Evolutionary conservation across 2,329 filamentous ascomycete genomes (phyloP), one percentile per base, ranked within the genome.

Genomic region (Monosporascus sp.): DNA sequence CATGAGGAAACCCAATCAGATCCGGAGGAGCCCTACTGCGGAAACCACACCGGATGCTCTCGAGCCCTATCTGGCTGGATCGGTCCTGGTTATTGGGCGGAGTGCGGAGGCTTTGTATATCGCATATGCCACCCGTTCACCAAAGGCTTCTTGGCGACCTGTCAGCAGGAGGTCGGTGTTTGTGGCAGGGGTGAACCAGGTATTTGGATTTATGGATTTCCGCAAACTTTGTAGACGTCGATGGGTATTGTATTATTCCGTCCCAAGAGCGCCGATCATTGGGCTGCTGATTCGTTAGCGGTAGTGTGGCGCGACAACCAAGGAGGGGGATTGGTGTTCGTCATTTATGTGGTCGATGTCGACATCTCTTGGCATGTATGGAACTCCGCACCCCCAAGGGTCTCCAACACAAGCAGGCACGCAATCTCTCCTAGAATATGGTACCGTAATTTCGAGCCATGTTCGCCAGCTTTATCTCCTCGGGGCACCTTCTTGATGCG

Each of bases 341-440:
- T 52, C 51, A 52, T 52, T 52, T 24, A 16, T 7, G 46, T 52
- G 34, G 51, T 52, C 51, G 51, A 52, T 52, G 51, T 52, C 51
- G 51, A 48, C 45, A 52, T 52, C 51, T 52, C 48, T 37, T 46
- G 45, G 51, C 45, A 34, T 37, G 11, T 22, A 9, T 8, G 34
- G 51, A 24, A 48, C 20, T 34, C 36, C 40, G 37, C 34, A 16
- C 19, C 5, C 49, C 7, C n/a, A n/a, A 20, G 7, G 9, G n/a
- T 44, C 40, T 1, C 24, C 40, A 45, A 24, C 20, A 31, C 19
- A 14, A 14, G 27, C 27, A 11, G 9, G 9, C 27, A 31, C 9
- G 9, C 14, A 27, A 45, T 31, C 43, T 9, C 3, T 22, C 9
- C 27, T 31, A 20, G 41, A n/a, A n/a, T 26, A 14, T 7, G 22